These are phyloP conservation scores for Pyrus betulifolia DNA, from an alignment of 306 rosid genomes.

Conservation along the genomic window DNA sequence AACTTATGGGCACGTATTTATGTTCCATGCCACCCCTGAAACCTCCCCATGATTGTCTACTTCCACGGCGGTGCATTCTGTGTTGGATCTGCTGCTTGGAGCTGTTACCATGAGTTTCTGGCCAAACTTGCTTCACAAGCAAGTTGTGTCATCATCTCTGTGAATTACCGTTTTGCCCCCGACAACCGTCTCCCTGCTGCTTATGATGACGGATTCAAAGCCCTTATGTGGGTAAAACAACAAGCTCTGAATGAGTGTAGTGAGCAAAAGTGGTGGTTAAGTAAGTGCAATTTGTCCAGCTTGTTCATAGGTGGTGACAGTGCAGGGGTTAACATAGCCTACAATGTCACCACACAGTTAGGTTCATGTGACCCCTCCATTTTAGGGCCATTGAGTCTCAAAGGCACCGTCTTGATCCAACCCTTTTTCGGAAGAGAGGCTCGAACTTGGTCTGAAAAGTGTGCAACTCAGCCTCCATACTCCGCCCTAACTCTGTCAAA, in stretches of 20 bases:
- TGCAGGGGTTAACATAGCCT: constrained; percentile 87
- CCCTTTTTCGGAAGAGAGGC: constrained; percentile 88
- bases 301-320: constrained; percentile 73
- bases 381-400: constrained; percentile 37
- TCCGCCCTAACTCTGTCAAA: constrained; percentile 53
- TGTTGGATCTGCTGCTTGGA: constrained; percentile 85
- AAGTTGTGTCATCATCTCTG: constrained; percentile 52
- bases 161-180: constrained; percentile 66
- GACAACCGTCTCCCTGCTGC: constrained; percentile 70
- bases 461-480: constrained; percentile 32
- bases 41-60: constrained; percentile 49
- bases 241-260: constrained; percentile 25
- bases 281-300: constrained; percentile 35
- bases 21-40: constrained; percentile 24
- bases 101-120: constrained; percentile 76
- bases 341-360: constrained; percentile 44
- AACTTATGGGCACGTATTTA: constrained; percentile 40
- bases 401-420: constrained; percentile 64
- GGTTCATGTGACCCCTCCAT: constrained; percentile 20
- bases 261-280: constrained; percentile 63
- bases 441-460: constrained; percentile 55
- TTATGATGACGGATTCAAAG: constrained; percentile 60
- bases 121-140: constrained; percentile 46
- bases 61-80: constrained; percentile 97
- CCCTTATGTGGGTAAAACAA: constrained; percentile 65